These are phyloP conservation scores for Xylaria sp. DNA, from an alignment of 2,329 filamentous ascomycete species.

Conservation along the genomic window DNA sequence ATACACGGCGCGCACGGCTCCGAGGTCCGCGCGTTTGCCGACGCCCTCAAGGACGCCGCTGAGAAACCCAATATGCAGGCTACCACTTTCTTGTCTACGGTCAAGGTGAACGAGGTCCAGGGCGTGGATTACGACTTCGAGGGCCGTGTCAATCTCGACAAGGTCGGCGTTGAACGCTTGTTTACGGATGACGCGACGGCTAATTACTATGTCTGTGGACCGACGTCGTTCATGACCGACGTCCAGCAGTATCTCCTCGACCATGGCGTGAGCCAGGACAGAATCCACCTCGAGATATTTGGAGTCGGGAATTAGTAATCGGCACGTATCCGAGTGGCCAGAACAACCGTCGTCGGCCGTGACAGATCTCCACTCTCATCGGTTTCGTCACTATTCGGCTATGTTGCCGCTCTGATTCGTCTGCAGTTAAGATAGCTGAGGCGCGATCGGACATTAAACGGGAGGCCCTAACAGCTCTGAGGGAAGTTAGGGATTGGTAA, in stretches of 20 bases:
- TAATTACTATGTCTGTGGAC: slow-evolving; percentile 79
- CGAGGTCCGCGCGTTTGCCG: slow-evolving; percentile 65
- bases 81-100: slow-evolving; percentile 68
- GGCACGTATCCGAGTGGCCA: background rate
- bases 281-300: slow-evolving; percentile 76
- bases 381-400: slow-evolving; percentile 8
- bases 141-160: slow-evolving; percentile 68
- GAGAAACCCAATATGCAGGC: slow-evolving; percentile 60
- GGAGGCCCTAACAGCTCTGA: background rate
- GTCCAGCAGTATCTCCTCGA: slow-evolving; percentile 63
- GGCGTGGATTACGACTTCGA: slow-evolving; percentile 69
- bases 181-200: slow-evolving; percentile 64
- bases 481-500: background rate
- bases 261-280: slow-evolving; percentile 66
- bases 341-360: background rate
- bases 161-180: slow-evolving; percentile 64
- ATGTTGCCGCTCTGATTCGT: slow-evolving; percentile 8
- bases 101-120: slow-evolving; percentile 55
- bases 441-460: background rate
- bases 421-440: background rate
- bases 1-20: slow-evolving; percentile 69
- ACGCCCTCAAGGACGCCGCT: slow-evolving; percentile 58
- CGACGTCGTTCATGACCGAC: slow-evolving; percentile 75
- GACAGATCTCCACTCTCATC: background rate
- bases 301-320: slow-evolving; percentile 54